Evolutionary conservation across 2,329 filamentous ascomycete genomes (phyloP), one percentile per base, ranked within the genome.

Genomic region (Zopfia rhizophila): DNA sequence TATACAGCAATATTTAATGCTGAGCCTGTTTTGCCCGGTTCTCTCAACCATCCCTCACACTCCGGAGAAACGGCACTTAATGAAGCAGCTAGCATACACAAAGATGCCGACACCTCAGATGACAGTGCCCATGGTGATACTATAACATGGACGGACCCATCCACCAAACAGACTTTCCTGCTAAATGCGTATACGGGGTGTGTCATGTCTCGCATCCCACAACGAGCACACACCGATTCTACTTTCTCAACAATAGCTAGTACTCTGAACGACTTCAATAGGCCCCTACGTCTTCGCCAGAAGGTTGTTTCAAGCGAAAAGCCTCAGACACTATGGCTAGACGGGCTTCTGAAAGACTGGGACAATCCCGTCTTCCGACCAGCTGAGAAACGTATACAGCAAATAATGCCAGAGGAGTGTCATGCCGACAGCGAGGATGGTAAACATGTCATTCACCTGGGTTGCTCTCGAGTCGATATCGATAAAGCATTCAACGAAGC

Each of bases 281-380:
- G 55, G 29, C 55, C 63, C 3, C 37, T 75, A 17, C 71, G 72
- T 25, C 54, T 76, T 3, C 42, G 61, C 19, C 49, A 48, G 6
- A 60, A 38, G 16, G 25, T 49, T 13, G 24, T 38, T 23, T 54
- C 53, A 7, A 31, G 39, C 4, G 45, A 48, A 5, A 23, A 33
- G 7, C 36, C 36, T 11, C 49, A 54, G 8, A 61, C 53, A 2
- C 56, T 60, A 7, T 91, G 87, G 88, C 72, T 91, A 3, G 75
- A 78, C 7, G 72, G 78, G 5, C 59, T 93, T 5, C 69, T 91
- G 1, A 68, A 78, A 24, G 77, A 75, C 7, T 96, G 90, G 90
- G 72, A 87, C 7, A 96, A 92, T 48, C 90, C 90, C 0, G 75
- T 90, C 0, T 96, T 95, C 65, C 72, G 79, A n/a, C 68, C 68